These are phyloP conservation scores for Crucibulum cyathiforme DNA, from an alignment of 1,284 basidiomycete genomes.

Conservation along the genomic window DNA sequence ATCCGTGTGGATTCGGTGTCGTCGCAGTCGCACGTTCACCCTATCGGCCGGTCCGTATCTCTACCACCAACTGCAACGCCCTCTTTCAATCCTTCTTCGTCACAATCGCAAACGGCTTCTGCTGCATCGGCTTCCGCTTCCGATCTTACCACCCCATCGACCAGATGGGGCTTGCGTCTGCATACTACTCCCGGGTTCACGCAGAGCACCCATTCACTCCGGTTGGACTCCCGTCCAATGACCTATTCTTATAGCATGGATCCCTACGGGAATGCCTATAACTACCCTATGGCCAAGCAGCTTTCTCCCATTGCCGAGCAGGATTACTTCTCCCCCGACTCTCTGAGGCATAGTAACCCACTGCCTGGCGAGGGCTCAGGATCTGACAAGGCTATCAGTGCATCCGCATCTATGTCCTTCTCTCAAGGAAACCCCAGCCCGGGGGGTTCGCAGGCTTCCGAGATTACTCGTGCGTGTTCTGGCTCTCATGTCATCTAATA, in stretches of 20 bases:
- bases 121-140: constrained; percentile 4
- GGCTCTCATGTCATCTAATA: constrained; percentile 1
- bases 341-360: constrained; percentile 35
- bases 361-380: constrained; percentile 12
- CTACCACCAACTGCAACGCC: constrained; percentile 22
- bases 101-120: constrained; percentile 15
- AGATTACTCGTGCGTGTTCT: constrained; percentile 41
- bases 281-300: constrained; percentile 46
- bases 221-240: constrained; percentile 26
- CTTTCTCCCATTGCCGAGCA: constrained; percentile 62
- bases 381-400: constrained; percentile 5
- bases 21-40: constrained; percentile 11
- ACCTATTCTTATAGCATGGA: constrained; percentile 21
- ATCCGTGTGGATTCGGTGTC: constrained; percentile 22
- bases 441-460: constrained; percentile 39
- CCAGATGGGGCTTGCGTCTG: constrained; percentile 6
- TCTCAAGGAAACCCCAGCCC: constrained; percentile 32
- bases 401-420: constrained; percentile 20
- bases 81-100: constrained; percentile 21
- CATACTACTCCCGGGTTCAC: constrained; percentile 24
- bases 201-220: constrained; percentile 42
- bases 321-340: constrained; percentile 59
- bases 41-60: constrained; percentile 30
- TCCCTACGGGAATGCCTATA: constrained; percentile 41
- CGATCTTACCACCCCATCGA: background rate